Evolutionary conservation across 768 basidiomycete species (phyloP).

Genomic region (Dioszegia hungarica): DNA sequence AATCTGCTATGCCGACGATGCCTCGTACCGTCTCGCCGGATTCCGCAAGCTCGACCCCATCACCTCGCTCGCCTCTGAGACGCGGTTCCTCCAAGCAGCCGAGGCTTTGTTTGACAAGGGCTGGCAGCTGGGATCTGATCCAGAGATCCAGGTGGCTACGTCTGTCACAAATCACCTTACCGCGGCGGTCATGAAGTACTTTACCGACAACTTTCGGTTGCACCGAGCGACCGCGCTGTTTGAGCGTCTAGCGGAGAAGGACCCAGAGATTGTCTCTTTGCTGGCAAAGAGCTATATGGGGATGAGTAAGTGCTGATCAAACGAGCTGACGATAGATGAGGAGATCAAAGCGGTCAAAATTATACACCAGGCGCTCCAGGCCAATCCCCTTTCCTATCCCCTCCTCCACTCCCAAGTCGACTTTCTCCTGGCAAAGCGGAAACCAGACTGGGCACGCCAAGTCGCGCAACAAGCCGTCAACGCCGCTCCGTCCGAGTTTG

Average conservation of each 20-base stretch:
- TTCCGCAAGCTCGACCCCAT: constrained; percentile 96
- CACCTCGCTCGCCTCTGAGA: constrained; percentile 77
- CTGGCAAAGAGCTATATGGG: constrained; percentile 88
- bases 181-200: constrained; percentile 92
- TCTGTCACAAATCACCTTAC: constrained; percentile 94
- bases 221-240: constrained; percentile 88
- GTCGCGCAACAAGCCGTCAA: constrained; percentile 93
- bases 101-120: constrained; percentile 86
- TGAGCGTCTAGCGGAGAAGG: constrained; percentile 76
- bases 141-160: constrained; percentile 97
- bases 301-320: constrained; percentile 65
- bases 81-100: constrained; percentile 82
- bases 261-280: constrained; percentile 83
- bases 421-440: constrained; percentile 80
- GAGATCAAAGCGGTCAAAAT: constrained; percentile 98
- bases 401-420: constrained; percentile 92
- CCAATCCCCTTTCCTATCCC: constrained; percentile 87
- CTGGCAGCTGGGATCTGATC: constrained; percentile 98
- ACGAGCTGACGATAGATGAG: constrained; percentile 61
- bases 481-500: constrained; percentile 96
- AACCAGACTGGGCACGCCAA: constrained; percentile 80
- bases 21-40: constrained; percentile 81
- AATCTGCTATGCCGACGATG: constrained; percentile 93
- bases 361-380: constrained; percentile 73
- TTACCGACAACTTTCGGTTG: constrained; percentile 81